These are phyloP conservation scores for Heliamphora exappendiculata DNA, from an alignment of 148 eudicot genomes.

Conservation along the genomic window DNA sequence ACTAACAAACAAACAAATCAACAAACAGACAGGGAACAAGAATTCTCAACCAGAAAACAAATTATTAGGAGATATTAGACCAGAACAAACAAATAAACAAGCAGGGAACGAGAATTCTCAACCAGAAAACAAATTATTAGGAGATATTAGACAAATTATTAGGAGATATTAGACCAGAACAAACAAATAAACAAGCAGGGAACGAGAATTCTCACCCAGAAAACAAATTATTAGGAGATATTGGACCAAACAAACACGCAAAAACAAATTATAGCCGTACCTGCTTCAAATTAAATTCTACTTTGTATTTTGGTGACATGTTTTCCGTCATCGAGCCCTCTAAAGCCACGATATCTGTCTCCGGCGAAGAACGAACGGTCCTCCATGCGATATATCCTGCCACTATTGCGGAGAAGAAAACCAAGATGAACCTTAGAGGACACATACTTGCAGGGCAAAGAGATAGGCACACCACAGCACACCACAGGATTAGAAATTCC, in stretches of 20 bases:
- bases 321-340: slow-evolving; percentile 22
- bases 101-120: neutral
- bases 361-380: slow-evolving; percentile 32
- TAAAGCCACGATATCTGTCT: slow-evolving; percentile 8
- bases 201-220: neutral
- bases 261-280: slow-evolving; percentile 16
- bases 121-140: neutral
- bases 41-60: neutral
- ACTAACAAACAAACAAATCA: neutral
- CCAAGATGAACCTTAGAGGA: slow-evolving; percentile 61
- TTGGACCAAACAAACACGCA: neutral
- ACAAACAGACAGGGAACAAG: neutral
- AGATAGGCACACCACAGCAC: too few relatives aligned
- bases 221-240: neutral
- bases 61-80: neutral
- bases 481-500: too few relatives aligned
- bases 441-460: slow-evolving; percentile 31
- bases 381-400: slow-evolving; percentile 70
- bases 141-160: too few relatives aligned
- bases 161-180: neutral
- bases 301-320: slow-evolving; percentile 18
- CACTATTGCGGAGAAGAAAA: slow-evolving; percentile 62
- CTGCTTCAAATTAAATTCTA: slow-evolving; percentile 25
- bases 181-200: neutral
- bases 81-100: too few relatives aligned